Evolutionary conservation across 2,329 filamentous ascomycete species (phyloP), one percentile per base, ranked within the genome.

Genomic region (Ophiostoma australiae): DNA sequence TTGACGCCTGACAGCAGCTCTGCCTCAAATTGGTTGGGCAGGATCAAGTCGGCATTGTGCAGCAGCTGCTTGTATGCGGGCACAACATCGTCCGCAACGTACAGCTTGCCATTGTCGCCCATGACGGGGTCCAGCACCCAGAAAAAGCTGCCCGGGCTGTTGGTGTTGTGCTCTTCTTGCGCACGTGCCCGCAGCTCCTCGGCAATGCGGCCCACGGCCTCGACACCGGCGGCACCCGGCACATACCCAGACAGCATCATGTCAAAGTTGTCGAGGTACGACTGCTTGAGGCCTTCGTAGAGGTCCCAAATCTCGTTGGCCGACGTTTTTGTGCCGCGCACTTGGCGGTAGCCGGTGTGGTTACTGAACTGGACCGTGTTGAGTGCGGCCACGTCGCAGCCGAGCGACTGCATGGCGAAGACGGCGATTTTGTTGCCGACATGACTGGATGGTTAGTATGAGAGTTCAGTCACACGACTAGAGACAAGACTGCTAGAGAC

Each of bases 281-380:
- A 94, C 78, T 94, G 88, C 77, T 90, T 89, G 67, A 99, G 84
- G 1, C 96, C 95, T 48, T 90, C 84, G 81, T 94, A 99, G 2
- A 99, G 85, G 68, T 94, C 90, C 65, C 85, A 84, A 73, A 99
- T 94, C 80, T 98, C 92, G 73, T 90, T 82, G 2, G 94, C 91
- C 0, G 92, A 89, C 1, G 92, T 90, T 75, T 89, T 90, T 39
- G 91, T 94, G 73, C 95, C 95, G 76, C 91, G 94, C 82, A 93
- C 90, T 80, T 95, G 93, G 72, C 87, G 86, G 80, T 99, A 99
- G 63, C 92, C 95, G 0, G 94, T 94, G 79, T 99, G 95, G 77
- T 99, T 99, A 80, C 94, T 98, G 83, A 97, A 99, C 77, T 99
- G 91, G 7, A 99, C 95, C 0, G 95, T 99, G 79, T 99, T 97